These are phyloP conservation scores for Xylaria acuta DNA, from an alignment of 495 filamentous ascomycete genomes.

Conservation along the genomic window DNA sequence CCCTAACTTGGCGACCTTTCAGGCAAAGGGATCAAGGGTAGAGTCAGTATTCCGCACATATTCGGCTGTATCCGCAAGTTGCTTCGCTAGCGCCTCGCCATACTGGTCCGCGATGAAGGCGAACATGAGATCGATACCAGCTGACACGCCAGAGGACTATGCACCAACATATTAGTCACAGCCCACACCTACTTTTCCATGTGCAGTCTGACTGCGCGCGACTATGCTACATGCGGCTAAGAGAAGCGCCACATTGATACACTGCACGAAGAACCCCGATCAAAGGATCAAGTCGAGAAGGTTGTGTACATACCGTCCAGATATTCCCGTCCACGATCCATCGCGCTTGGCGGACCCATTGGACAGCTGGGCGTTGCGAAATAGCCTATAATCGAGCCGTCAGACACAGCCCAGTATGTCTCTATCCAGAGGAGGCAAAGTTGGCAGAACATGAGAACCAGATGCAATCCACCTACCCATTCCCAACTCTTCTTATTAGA, in stretches of 20 bases:
- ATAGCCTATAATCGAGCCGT: constrained; percentile 33
- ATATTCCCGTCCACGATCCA: constrained; percentile 72
- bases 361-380: constrained; percentile 49
- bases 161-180: constrained; percentile 7
- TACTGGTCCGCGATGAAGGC: constrained; percentile 58
- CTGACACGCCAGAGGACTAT: constrained; percentile 57
- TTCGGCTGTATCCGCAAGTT: constrained; percentile 39
- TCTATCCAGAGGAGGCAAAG: neutral
- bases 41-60: constrained; percentile 45
- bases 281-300: neutral
- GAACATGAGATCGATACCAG: constrained; percentile 70
- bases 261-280: neutral
- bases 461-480: constrained; percentile 35
- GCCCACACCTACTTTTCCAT: neutral
- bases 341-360: constrained; percentile 67
- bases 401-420: neutral
- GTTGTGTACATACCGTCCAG: constrained; percentile 56
- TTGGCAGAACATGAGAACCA: neutral
- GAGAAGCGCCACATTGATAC: neutral
- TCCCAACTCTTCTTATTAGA: constrained; percentile 57
- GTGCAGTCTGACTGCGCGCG: neutral
- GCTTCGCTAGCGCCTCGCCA: constrained; percentile 43
- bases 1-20: neutral
- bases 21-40: constrained; percentile 46
- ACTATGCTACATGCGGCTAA: neutral